A percentile compares a stretch with the other conserved stretches of the same genome.
Evolutionary conservation across 2,329 filamentous ascomycete genomes (phyloP).

Genomic region (Eutypella sp.): DNA sequence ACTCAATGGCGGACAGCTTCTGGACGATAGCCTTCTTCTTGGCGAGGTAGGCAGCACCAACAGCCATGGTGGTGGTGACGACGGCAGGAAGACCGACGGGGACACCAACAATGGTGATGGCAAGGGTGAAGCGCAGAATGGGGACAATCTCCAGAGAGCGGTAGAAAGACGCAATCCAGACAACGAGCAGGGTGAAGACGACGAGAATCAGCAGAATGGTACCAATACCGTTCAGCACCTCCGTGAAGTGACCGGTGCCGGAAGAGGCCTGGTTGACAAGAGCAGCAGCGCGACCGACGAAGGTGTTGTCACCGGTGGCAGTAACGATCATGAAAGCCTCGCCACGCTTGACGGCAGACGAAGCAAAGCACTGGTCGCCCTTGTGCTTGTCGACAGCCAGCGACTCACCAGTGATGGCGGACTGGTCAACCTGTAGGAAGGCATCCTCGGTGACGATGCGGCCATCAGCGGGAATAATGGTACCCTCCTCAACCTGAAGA

Average conservation of each 20-base stretch:
- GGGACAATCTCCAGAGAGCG: constrained; percentile 73
- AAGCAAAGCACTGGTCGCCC: constrained; percentile 76
- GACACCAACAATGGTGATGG: constrained; percentile 87
- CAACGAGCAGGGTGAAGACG: constrained; percentile 71
- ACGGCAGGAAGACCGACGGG: constrained; percentile 90
- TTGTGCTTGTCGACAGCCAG: constrained; percentile 86
- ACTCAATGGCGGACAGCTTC: constrained; percentile 89
- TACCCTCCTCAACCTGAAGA: constrained; percentile 84
- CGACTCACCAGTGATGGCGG: constrained; percentile 86
- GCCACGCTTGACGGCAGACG: constrained; percentile 86
- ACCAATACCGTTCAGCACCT: constrained; percentile 84
- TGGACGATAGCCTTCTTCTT: constrained; percentile 93
- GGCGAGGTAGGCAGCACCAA: constrained; percentile 84
- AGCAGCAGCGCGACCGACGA: constrained; percentile 82
- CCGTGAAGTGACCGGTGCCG: constrained; percentile 81
- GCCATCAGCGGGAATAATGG: constrained; percentile 85
- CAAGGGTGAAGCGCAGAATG: constrained; percentile 80
- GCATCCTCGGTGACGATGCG: constrained; percentile 78
- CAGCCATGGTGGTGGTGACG: constrained; percentile 92
- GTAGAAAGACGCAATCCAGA: constrained; percentile 87
- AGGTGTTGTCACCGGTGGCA: constrained; percentile 82
- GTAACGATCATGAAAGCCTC: constrained; percentile 79
- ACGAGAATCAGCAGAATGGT: constrained; percentile 76
- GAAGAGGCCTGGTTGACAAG: constrained; percentile 72
- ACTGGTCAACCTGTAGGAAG: constrained; percentile 88